A percentile compares a stretch with the other conserved stretches of the same genome.
Conservation (phyloP, 495 filamentous ascomycete species). For the Xylaria nigripes region DNA sequence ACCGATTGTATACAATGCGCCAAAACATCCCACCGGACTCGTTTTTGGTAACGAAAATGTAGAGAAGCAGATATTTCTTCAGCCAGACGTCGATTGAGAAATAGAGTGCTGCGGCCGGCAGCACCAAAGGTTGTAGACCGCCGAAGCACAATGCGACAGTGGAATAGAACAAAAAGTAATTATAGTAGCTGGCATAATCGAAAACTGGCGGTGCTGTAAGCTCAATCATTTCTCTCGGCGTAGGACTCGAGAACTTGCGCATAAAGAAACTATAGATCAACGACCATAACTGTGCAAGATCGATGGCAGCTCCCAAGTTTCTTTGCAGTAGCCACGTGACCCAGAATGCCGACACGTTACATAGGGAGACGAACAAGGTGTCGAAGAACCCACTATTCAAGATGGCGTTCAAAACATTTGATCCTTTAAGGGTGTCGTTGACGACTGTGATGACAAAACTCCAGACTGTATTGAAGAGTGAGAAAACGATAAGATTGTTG, state of each 20-base stretch:
- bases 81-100: conserved; percentile 79
- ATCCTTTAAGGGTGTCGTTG: conserved; percentile 36
- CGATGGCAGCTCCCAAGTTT: conserved; percentile 82
- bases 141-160: conserved; percentile 84
- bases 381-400: conserved; percentile 50
- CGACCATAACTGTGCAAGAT: conserved; percentile 75
- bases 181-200: conserved; percentile 95
- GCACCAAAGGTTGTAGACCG: conserved; percentile 77
- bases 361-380: conserved; percentile 59
- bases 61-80: conserved; percentile 92
- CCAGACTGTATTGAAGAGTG: conserved; percentile 76
- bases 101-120: conserved; percentile 87
- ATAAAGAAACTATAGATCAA: conserved; percentile 73
- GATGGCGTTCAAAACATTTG: conserved; percentile 61
- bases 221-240: conserved; percentile 87
- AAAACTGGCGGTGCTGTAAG: conserved; percentile 87
- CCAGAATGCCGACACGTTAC: conserved; percentile 83
- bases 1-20: conserved; percentile 82
- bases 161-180: conserved; percentile 88
- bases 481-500: conserved; percentile 94
- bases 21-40: conserved; percentile 94
- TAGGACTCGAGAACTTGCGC: conserved; percentile 76
- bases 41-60: conserved; percentile 92
- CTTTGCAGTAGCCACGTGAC: conserved; percentile 86
- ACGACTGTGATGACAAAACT: conserved; percentile 59